phyloP scores from a whole-genome alignment of 2,329 filamentous ascomycete genomes.

The Mariannaea sp. region DNA sequence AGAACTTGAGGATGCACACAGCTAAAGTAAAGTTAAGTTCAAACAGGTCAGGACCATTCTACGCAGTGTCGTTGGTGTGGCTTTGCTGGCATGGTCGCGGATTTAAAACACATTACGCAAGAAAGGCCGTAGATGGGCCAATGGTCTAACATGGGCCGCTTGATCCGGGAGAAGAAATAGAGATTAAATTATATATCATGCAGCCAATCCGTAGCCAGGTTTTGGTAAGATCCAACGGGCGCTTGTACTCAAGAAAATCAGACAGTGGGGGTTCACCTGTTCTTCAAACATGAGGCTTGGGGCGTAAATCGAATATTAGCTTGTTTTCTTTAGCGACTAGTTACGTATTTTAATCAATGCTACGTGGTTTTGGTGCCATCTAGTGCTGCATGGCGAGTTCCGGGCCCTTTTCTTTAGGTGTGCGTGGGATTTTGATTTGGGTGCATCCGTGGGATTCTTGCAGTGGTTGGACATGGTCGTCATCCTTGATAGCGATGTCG shows the following conservation, averaged over 20 bases:
- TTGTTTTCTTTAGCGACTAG: slow-evolving; percentile 14
- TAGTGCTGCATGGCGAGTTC: slow-evolving; percentile 15
- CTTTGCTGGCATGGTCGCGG: too few species aligned
- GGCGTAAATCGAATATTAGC: slow-evolving; percentile 1
- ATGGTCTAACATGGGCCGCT: slow-evolving; percentile 19
- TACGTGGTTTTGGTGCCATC: slow-evolving; percentile 3
- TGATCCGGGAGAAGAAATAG: background rate
- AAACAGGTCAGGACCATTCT: too few species aligned
- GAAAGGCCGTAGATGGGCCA: slow-evolving; percentile 43
- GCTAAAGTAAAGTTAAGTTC: too few species aligned
- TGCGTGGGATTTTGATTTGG: slow-evolving; percentile 2
- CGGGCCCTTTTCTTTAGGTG: background rate
- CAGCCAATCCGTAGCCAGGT: background rate
- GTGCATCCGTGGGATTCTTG: slow-evolving; percentile 6
- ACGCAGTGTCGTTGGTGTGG: too few species aligned
- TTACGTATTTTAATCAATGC: slow-evolving; percentile 16
- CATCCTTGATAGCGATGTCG: slow-evolving; percentile 34
- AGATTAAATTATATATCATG: too few species aligned
- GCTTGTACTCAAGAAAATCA: background rate
- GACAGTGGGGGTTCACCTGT: slow-evolving; percentile 15
- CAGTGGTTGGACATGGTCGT: slow-evolving; percentile 22
- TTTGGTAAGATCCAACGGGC: slow-evolving; percentile 7
- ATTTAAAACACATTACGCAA: too few species aligned
- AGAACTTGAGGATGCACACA: too few species aligned
- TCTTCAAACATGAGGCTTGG: background rate